phyloP scores from a whole-genome alignment of 176 grass and related monocot species.

The Musa itinerans region DNA sequence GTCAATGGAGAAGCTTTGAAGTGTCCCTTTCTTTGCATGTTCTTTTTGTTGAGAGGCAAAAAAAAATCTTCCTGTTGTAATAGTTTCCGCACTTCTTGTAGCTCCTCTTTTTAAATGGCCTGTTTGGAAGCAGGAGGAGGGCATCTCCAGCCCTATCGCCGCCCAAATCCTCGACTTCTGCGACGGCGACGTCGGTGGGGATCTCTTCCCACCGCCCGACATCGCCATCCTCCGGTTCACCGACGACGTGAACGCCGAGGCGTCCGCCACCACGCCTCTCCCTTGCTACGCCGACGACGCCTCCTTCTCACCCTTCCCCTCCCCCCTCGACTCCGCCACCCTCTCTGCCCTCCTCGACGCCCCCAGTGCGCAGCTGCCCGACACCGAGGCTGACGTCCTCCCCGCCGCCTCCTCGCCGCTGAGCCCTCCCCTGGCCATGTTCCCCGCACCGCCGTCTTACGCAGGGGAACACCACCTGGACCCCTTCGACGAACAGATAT shows the following conservation, averaged over 20 bases:
- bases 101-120: not conserved
- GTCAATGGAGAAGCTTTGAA: too few relatives aligned
- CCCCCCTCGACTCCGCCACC: conserved; percentile 41
- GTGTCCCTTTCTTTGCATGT: not conserved
- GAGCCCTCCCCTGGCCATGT: conserved; percentile 21
- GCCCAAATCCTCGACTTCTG: conserved; percentile 10
- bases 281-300: conserved; percentile 33
- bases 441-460: conserved; percentile 3
- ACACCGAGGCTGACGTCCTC: conserved; percentile 19
- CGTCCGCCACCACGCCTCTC: conserved; percentile 29
- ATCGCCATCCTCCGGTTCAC: conserved; percentile 23
- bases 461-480: conserved; percentile 9
- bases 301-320: conserved; percentile 47
- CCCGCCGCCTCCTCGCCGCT: conserved; percentile 11
- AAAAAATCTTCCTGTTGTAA: not conserved
- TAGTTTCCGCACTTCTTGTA: not conserved
- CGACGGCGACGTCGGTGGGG: not conserved
- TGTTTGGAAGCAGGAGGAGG: conserved; percentile 1
- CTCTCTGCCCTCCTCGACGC: conserved; percentile 44
- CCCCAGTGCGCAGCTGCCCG: not conserved
- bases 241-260: conserved; percentile 16
- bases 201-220: conserved; percentile 19
- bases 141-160: conserved; percentile 1
- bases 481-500: not conserved
- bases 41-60: not conserved